Evolutionary conservation across 768 basidiomycete genomes (phyloP).

Genomic region (Tulasnella sp.): DNA sequence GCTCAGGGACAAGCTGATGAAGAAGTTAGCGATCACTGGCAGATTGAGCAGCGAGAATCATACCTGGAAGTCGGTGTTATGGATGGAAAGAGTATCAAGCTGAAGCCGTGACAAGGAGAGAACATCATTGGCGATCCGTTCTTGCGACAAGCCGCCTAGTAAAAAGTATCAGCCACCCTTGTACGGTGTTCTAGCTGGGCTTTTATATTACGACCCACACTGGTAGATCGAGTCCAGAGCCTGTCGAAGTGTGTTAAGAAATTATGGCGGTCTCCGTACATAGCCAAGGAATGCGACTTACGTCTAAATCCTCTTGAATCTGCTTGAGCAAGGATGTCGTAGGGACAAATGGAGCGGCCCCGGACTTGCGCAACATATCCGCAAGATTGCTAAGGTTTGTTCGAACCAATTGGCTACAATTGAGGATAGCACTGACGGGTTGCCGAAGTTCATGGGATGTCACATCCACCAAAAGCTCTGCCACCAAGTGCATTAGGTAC

Average conservation of each 20-base stretch:
- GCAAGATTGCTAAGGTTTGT: constrained; percentile 37
- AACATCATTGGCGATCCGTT: constrained; percentile 43
- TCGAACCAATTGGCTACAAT: constrained; percentile 40
- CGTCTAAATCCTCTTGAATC: constrained; percentile 37
- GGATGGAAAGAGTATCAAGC: constrained; percentile 37
- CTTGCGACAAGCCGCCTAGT: constrained; percentile 37
- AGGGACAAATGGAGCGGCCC: constrained; percentile 27
- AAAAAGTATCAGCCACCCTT: background rate
- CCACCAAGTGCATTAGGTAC: background rate
- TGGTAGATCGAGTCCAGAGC: constrained; percentile 42
- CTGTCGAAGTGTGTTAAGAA: constrained; percentile 31
- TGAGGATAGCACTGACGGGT: constrained; percentile 37
- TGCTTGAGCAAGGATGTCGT: constrained; percentile 25
- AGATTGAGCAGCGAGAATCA: background rate
- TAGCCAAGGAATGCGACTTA: background rate
- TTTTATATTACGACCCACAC: constrained; percentile 33
- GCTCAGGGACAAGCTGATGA: constrained; percentile 34
- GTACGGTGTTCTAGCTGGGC: background rate
- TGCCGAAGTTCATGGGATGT: constrained; percentile 39
- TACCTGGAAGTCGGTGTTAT: constrained; percentile 31
- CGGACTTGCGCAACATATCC: constrained; percentile 32
- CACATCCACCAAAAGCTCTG: constrained; percentile 43
- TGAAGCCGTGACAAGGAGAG: constrained; percentile 44
- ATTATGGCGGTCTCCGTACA: background rate
- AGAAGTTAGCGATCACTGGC: background rate